Evolutionary conservation across 2,329 filamentous ascomycete genomes (phyloP).

Genomic region (Fusarium tjaetaba): DNA sequence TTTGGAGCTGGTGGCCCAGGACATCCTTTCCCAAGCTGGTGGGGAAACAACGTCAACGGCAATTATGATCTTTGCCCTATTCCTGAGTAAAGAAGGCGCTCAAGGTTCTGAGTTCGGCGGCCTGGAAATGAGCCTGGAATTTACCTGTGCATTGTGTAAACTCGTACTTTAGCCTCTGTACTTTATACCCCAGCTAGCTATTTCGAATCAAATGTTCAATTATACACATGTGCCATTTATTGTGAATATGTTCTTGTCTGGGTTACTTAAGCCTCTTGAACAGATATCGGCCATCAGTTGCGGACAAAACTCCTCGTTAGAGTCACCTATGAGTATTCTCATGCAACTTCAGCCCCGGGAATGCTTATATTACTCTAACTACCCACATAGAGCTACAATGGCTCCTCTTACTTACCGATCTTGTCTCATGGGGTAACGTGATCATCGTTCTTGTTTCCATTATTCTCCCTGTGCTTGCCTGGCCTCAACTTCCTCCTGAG

Average conservation of each 20-base stretch:
- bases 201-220: neutral
- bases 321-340: too few species aligned
- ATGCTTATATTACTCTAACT: neutral
- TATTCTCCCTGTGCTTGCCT: neutral
- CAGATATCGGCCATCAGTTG: too few species aligned
- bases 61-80: constrained; percentile 60
- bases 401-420: too few species aligned
- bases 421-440: fast-evolving
- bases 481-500: neutral
- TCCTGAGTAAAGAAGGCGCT: constrained; percentile 37
- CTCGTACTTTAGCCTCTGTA: neutral
- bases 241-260: too few species aligned
- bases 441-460: neutral
- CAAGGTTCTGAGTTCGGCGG: too few species aligned
- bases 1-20: constrained; percentile 60
- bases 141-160: neutral
- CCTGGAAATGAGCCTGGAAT: neutral
- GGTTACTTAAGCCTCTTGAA: too few species aligned
- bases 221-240: neutral
- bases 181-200: neutral
- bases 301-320: too few species aligned
- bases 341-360: neutral
- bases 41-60: constrained; percentile 62
- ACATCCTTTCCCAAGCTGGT: constrained; percentile 61
- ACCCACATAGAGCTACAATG: fast-evolving